Percentiles rank a stretch among this genome's conserved stretches.
These are phyloP conservation scores for Stipa capillata DNA, from an alignment of 176 grass and related monocot genomes.

Conservation along the genomic window DNA sequence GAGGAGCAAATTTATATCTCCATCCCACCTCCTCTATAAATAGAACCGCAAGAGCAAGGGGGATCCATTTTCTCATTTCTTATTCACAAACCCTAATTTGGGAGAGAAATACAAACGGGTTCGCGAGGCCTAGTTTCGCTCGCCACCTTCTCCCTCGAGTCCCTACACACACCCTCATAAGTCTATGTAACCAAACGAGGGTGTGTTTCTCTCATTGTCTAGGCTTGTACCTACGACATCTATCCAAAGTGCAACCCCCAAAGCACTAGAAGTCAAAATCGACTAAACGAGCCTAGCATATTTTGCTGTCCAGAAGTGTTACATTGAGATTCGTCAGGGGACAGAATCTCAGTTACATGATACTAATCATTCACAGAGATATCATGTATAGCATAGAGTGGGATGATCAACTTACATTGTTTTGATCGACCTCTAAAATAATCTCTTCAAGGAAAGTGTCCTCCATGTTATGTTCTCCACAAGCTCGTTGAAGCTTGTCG, in stretches of 20 bases:
- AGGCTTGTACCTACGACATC: no score
- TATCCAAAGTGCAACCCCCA: not conserved
- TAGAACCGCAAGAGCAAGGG: no score
- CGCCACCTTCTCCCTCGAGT: no score
- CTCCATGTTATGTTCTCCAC: conserved; percentile 65
- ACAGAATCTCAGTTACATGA: not conserved
- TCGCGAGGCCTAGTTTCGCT: no score
- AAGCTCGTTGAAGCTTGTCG: conserved; percentile 84
- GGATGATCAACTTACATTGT: conserved; percentile 64
- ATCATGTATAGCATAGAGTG: not conserved
- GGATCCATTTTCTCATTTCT: no score
- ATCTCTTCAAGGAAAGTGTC: conserved; percentile 73
- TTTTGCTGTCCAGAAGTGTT: not conserved
- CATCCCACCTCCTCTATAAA: no score
- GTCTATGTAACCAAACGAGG: no score
- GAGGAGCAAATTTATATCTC: no score
- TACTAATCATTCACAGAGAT: not conserved
- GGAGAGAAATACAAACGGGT: no score
- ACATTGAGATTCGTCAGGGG: not conserved
- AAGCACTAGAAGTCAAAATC: not conserved
- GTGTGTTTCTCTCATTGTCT: no score
- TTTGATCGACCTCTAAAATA: conserved; percentile 77
- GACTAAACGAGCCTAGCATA: not conserved
- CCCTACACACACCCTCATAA: no score
- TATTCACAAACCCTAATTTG: no score